Evolutionary conservation across 495 filamentous ascomycete species (phyloP).

Genomic region (Hypoxylon perforatum): DNA sequence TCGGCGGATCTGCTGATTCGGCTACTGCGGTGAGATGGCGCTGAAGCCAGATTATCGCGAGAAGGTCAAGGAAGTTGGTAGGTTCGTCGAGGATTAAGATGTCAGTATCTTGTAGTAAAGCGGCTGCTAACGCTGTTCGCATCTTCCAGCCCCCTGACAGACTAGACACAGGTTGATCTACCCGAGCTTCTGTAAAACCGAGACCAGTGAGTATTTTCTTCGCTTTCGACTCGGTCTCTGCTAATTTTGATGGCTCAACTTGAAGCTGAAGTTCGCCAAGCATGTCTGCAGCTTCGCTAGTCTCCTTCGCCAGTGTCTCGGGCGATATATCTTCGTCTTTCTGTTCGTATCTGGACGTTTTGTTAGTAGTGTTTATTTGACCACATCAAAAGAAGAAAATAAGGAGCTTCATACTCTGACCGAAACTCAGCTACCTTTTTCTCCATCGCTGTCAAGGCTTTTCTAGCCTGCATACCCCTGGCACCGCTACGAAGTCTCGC

Average conservation of each 20-base stretch:
- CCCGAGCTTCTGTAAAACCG: constrained; percentile 72
- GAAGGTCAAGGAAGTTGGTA: constrained; percentile 84
- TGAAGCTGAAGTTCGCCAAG: constrained; percentile 71
- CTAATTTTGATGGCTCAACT: constrained; percentile 61
- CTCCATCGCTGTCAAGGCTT: constrained; percentile 73
- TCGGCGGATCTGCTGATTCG: constrained; percentile 53
- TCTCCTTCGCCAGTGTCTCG: constrained; percentile 67
- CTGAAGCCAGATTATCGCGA: constrained; percentile 86
- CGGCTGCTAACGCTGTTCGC: constrained; percentile 73
- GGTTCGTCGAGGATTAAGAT: constrained; percentile 85
- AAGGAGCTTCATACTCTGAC: constrained; percentile 54
- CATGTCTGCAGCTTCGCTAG: constrained; percentile 69
- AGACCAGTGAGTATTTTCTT: constrained; percentile 73
- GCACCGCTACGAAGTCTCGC: constrained; percentile 78
- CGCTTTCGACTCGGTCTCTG: constrained; percentile 68
- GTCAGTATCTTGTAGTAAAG: constrained; percentile 76
- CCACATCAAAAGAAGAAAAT: neutral
- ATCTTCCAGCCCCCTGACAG: constrained; percentile 86
- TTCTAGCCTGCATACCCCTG: constrained; percentile 76
- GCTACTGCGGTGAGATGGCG: constrained; percentile 68
- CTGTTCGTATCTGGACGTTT: constrained; percentile 59
- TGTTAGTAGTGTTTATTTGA: neutral
- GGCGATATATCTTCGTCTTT: constrained; percentile 64
- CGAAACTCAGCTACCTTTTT: constrained; percentile 66
- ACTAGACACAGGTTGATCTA: constrained; percentile 66